Percentiles rank a stretch among this genome's conserved stretches.
phyloP scores from a whole-genome alignment of 495 filamentous ascomycete species.

The Hypoxylon cercidicola region DNA sequence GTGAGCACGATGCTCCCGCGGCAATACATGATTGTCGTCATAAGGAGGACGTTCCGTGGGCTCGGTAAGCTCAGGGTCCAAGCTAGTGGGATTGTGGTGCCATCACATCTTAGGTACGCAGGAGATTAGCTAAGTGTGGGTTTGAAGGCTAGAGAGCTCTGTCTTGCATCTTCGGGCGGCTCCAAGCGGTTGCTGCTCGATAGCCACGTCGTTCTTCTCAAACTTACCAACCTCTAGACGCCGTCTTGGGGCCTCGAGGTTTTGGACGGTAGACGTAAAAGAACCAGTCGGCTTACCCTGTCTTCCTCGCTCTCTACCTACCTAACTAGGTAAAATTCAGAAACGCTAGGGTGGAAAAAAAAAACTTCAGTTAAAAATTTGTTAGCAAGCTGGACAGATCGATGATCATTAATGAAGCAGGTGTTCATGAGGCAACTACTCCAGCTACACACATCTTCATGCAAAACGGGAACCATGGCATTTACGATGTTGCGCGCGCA shows the following conservation, averaged over 20 bases:
- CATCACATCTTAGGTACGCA: conserved; percentile 9
- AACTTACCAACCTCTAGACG: neutral
- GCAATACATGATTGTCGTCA: conserved; percentile 31
- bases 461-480: conserved; percentile 21
- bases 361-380: neutral
- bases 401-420: conserved; percentile 26
- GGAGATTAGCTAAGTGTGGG: conserved; percentile 4
- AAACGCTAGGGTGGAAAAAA: conserved; percentile 14
- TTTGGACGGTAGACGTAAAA: neutral
- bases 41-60: conserved; percentile 31
- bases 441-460: conserved; percentile 17
- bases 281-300: conserved; percentile 2
- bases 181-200: conserved; percentile 4
- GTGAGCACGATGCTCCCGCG: conserved; percentile 10
- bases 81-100: conserved; percentile 18
- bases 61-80: conserved; percentile 42
- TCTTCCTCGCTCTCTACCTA: conserved; percentile 6
- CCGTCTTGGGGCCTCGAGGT: neutral
- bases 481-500: conserved; percentile 25
- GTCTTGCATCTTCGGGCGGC: neutral
- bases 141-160: neutral
- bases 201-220: conserved; percentile 7
- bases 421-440: conserved; percentile 23
- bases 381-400: conserved; percentile 23
- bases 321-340: conserved; percentile 19